Conservation (phyloP, 2,329 filamentous ascomycete genomes). For the Aureobasidium musti region DNA sequence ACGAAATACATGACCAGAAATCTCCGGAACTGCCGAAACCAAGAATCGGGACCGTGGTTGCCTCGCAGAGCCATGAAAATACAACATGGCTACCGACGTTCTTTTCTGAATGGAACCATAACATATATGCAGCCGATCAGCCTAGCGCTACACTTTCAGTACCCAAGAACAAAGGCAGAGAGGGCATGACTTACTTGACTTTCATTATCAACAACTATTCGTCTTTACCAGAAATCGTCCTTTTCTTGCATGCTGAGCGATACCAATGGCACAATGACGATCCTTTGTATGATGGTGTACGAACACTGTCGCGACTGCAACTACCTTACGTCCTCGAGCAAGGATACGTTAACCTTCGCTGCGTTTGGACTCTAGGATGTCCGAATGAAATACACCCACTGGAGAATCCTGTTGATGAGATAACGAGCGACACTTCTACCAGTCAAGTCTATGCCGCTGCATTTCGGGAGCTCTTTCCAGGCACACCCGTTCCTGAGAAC, state of each 20-base stretch:
- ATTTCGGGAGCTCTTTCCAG: conserved; percentile 54
- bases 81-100: conserved; percentile 46
- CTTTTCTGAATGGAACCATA: conserved; percentile 45
- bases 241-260: conserved; percentile 64
- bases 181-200: conserved; percentile 55
- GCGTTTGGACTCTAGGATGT: conserved; percentile 56
- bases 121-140: conserved; percentile 50
- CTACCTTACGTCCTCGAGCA: conserved; percentile 51
- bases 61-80: conserved; percentile 44
- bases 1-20: too few relatives aligned
- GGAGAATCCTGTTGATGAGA: conserved; percentile 42
- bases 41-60: conserved; percentile 38
- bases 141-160: conserved; percentile 44
- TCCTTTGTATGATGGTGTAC: conserved; percentile 49
- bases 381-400: conserved; percentile 54
- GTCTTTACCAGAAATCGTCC: conserved; percentile 57
- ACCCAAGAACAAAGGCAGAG: conserved; percentile 52
- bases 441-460: conserved; percentile 53
- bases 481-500: conserved; percentile 43
- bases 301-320: conserved; percentile 53
- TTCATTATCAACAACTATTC: conserved; percentile 65
- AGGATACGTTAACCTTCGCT: conserved; percentile 59
- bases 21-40: neutral
- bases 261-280: conserved; percentile 61
- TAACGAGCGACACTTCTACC: conserved; percentile 47